These are phyloP conservation scores for Botrytis medusae DNA, from an alignment of 2,329 filamentous ascomycete species.

Conservation along the genomic window DNA sequence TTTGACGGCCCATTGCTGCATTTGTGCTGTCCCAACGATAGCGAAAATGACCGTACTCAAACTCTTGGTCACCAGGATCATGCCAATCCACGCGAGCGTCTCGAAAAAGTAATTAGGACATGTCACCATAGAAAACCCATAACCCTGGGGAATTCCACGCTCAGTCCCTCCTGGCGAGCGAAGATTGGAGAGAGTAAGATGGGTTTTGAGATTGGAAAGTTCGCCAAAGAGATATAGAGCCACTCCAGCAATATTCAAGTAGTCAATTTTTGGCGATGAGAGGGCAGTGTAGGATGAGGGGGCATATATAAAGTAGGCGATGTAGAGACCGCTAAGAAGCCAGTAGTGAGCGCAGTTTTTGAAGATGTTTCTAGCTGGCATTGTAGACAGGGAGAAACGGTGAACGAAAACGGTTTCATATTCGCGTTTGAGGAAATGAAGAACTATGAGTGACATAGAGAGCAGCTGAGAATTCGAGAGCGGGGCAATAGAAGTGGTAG, in stretches of 20 bases:
- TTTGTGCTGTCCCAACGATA: constrained; percentile 69
- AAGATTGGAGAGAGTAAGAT: constrained; percentile 75
- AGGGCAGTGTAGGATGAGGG: constrained; percentile 67
- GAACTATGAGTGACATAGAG: constrained; percentile 68
- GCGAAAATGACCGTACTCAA: constrained; percentile 78
- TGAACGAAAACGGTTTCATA: constrained; percentile 92
- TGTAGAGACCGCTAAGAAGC: constrained; percentile 74
- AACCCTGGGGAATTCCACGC: constrained; percentile 81
- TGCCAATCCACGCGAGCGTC: constrained; percentile 78
- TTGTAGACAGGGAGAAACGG: constrained; percentile 91
- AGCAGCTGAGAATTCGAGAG: constrained; percentile 71
- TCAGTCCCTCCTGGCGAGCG: constrained; percentile 79
- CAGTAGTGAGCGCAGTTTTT: constrained; percentile 97
- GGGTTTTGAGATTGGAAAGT: constrained; percentile 75
- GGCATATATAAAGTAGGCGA: constrained; percentile 82
- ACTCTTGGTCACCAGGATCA: constrained; percentile 77
- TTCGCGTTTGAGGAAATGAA: constrained; percentile 95
- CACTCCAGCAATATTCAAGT: constrained; percentile 65
- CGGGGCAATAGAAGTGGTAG: constrained; percentile 45
- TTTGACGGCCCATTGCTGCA: constrained; percentile 84
- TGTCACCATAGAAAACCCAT: constrained; percentile 83
- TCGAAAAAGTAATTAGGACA: constrained; percentile 99
- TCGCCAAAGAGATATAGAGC: constrained; percentile 76
- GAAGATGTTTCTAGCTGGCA: constrained; percentile 88
- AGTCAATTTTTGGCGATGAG: constrained; percentile 38